phyloP scores from a whole-genome alignment of 2,329 filamentous ascomycete genomes.

The Fusarium circinatum region DNA sequence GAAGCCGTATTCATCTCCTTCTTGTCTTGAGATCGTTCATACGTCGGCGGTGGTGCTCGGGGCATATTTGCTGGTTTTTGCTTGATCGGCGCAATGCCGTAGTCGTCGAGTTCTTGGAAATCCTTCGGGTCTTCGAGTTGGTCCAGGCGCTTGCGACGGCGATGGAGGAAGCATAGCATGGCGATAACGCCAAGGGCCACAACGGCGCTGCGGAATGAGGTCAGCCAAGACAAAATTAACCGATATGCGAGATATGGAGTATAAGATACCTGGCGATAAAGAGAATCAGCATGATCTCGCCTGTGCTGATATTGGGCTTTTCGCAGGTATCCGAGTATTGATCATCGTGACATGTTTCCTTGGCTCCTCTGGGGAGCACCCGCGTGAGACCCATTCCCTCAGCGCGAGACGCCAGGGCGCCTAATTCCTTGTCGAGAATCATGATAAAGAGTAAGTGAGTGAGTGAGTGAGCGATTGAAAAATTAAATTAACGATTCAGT shows the following conservation, averaged over 20 bases:
- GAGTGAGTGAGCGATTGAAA: background rate
- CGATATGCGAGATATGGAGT: background rate
- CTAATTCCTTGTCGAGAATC: slow-evolving; percentile 19
- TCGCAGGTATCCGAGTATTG: slow-evolving; percentile 36
- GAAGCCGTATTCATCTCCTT: background rate
- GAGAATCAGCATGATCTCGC: slow-evolving; percentile 26
- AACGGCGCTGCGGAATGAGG: slow-evolving; percentile 7
- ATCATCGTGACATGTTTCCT: slow-evolving; percentile 30
- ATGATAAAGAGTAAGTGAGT: slow-evolving; percentile 11
- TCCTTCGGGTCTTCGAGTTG: slow-evolving; percentile 38
- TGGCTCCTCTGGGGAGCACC: slow-evolving; percentile 31
- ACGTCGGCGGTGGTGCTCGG: slow-evolving; percentile 28
- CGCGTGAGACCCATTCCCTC: slow-evolving; percentile 27
- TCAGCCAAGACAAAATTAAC: background rate
- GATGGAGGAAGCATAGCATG: slow-evolving; percentile 36
- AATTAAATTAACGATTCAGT: slow-evolving; percentile 19
- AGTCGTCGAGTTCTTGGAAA: slow-evolving; percentile 43
- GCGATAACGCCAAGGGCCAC: slow-evolving; percentile 24
- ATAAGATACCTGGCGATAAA: slow-evolving; percentile 23
- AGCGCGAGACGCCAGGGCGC: slow-evolving; percentile 9
- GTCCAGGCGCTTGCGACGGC: slow-evolving; percentile 32
- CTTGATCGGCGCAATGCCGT: slow-evolving; percentile 27
- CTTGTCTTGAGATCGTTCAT: slow-evolving; percentile 17
- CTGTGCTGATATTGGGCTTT: slow-evolving; percentile 32
- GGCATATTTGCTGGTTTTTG: slow-evolving; percentile 24